These are phyloP conservation scores for Magnaporthales sp. DNA, from an alignment of 2,329 filamentous ascomycete genomes.

Conservation along the genomic window DNA sequence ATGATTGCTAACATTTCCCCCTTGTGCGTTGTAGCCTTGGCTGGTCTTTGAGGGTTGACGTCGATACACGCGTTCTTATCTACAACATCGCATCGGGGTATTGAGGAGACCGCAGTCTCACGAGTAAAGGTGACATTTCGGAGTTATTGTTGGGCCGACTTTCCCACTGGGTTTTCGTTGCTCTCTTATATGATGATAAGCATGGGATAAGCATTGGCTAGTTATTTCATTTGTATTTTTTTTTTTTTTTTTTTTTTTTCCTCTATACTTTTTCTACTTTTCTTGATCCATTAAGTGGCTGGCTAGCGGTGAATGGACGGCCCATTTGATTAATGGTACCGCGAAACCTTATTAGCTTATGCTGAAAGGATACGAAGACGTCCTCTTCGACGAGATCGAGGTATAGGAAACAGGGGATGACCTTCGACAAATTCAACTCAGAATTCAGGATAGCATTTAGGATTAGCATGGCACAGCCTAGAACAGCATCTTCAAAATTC, in stretches of 20 bases:
- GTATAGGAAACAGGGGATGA: not conserved
- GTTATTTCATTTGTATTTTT: not conserved
- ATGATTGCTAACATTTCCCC: not conserved
- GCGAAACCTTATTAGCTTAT: not conserved
- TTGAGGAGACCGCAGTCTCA: not conserved
- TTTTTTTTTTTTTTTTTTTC: not conserved
- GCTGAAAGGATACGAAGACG: not conserved
- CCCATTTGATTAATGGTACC: not conserved
- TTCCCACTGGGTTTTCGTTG: not conserved
- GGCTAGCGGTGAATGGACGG: not conserved
- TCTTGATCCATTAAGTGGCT: not conserved
- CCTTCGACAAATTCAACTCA: not conserved
- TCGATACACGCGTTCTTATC: not conserved
- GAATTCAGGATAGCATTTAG: not conserved
- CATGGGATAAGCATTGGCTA: not conserved
- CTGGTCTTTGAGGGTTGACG: not conserved
- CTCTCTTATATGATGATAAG: not conserved
- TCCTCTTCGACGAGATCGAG: not conserved
- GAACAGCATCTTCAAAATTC: not conserved
- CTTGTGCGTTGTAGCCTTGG: not conserved
- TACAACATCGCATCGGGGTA: not conserved
- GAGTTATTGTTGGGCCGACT: not conserved
- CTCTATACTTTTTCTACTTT: constrained; percentile 10
- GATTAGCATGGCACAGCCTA: not conserved
- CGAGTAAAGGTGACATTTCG: not conserved